Evolutionary conservation across 768 basidiomycete species (phyloP), one percentile per base, ranked within the genome.

Genomic region (Chalciporus piperatus): DNA sequence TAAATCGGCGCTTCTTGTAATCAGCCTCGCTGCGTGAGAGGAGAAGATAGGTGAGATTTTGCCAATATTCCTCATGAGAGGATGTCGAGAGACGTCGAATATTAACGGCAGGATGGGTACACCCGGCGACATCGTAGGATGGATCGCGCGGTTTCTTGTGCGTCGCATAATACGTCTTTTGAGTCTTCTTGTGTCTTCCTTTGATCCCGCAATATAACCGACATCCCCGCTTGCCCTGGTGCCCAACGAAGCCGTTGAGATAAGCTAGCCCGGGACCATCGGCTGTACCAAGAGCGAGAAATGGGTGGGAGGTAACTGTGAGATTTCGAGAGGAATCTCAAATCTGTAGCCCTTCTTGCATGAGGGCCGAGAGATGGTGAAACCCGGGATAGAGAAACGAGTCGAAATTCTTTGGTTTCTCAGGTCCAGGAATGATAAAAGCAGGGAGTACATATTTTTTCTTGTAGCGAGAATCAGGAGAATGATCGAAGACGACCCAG

Each of bases 211-310:
- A 56, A 44, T 57, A 66, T 3, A 71, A 27, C 0, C 65, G 62
- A 42, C 62, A 63, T 6, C 51, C 49, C 13, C 23, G 16, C 33
- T 27, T 52, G 6, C 70, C 70, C 17, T 67, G 61, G 50, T 75
- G 73, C 0, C 74, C 73, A 37, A 70, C 68, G 17, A 63, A 44
- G 0, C 74, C 72, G 54, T 59, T 64, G 4, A 74, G 45, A 25
- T 63, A 32, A 5, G 25, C 27, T 43, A 32, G 43, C 9, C 27
- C 32, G 2, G 43, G 25, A 22, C 22, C 22, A 22, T 22, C 22
- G 22, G 22, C 22, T 22, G 22, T 22, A 22, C 22, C 22, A 22
- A 22, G 22, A 22, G 22, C 22, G 22, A 22, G 22, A 22, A 22
- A 22, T 22, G 22, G 22, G 22, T 22, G 22, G 22, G 22, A 22